Conservation (phyloP, 2,329 filamentous ascomycete species). For the Monosporascus sp. region DNA sequence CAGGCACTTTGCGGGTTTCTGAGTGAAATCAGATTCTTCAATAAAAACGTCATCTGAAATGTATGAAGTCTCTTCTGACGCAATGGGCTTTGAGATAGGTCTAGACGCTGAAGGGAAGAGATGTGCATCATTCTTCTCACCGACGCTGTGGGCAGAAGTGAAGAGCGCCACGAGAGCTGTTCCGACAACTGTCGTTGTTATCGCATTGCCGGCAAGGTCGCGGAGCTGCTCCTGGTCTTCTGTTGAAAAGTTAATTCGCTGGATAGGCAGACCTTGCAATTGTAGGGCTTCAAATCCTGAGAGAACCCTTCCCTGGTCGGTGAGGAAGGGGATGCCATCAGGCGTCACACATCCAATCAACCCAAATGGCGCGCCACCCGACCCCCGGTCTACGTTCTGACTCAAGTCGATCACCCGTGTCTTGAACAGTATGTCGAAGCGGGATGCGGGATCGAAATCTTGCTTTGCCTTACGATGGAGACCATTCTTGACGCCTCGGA, state of each 20-base stretch:
- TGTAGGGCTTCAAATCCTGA: constrained; percentile 57
- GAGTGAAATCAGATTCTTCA: constrained; percentile 1
- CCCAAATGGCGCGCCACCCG: constrained; percentile 44
- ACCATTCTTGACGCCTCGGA: constrained; percentile 42
- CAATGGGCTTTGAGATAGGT: too few relatives aligned
- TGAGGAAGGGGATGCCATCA: constrained; percentile 54
- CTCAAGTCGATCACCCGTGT: constrained; percentile 56
- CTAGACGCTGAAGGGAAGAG: neutral
- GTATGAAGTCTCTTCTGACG: too few relatives aligned
- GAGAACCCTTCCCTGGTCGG: constrained; percentile 54
- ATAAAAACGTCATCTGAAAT: too few relatives aligned
- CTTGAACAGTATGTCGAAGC: constrained; percentile 47
- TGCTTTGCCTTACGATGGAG: neutral
- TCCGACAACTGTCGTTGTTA: constrained; percentile 69
- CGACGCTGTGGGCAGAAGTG: constrained; percentile 10
- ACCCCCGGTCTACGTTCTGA: constrained; percentile 64
- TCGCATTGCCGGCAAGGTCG: constrained; percentile 73
- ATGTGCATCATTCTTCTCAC: too few relatives aligned
- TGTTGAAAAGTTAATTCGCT: constrained; percentile 57
- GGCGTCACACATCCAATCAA: constrained; percentile 66
- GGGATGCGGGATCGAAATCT: neutral
- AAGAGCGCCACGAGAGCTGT: constrained; percentile 56
- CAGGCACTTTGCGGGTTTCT: neutral
- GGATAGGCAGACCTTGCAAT: constrained; percentile 64
- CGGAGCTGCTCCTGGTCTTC: constrained; percentile 59